These are phyloP conservation scores for Phytophthora cryptogea DNA, from an alignment of 352 stramenopile species.

Conservation along the genomic window DNA sequence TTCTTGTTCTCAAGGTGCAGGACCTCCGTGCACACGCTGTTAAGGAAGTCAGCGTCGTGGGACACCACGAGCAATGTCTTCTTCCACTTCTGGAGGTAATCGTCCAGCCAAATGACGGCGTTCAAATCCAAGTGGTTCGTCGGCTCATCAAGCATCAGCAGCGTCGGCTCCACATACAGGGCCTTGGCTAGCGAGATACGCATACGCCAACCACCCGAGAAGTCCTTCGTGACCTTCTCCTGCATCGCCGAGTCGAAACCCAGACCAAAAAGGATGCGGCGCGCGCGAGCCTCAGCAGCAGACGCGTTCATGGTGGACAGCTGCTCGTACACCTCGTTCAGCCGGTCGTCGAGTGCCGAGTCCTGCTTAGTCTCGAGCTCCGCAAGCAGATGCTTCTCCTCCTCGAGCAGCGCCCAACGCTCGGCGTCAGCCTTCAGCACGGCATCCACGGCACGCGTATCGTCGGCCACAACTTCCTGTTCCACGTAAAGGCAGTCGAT, in stretches of 20 bases:
- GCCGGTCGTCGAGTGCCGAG: slow-evolving; percentile 65
- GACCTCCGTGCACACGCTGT: slow-evolving; percentile 99
- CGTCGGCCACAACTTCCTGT: slow-evolving; percentile 98
- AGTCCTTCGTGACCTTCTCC: slow-evolving; percentile 97
- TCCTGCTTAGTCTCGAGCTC: slow-evolving; percentile 80
- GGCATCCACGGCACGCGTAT: slow-evolving; percentile 97
- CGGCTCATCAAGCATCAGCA: slow-evolving; percentile 99
- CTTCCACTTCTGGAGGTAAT: slow-evolving; percentile 98
- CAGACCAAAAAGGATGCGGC: slow-evolving; percentile 97
- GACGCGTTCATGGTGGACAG: slow-evolving; percentile 97
- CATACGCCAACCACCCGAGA: slow-evolving; percentile 99
- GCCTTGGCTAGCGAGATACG: slow-evolving; percentile 98
- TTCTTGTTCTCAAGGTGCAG: slow-evolving; percentile 98
- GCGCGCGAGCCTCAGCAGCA: slow-evolving; percentile 94
- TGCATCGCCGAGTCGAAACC: slow-evolving; percentile 99
- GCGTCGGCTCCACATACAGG: slow-evolving; percentile 98
- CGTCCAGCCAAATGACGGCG: slow-evolving; percentile 99
- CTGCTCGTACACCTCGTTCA: slow-evolving; percentile 96
- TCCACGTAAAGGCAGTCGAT: slow-evolving; percentile 99
- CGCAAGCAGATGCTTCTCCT: slow-evolving; percentile 90
- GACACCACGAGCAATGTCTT: slow-evolving; percentile 96
- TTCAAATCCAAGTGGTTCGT: slow-evolving; percentile 99
- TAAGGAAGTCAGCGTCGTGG: slow-evolving; percentile 99
- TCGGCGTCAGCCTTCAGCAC: slow-evolving; percentile 98
- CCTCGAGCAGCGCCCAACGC: slow-evolving; percentile 96